Evolutionary conservation across 2,329 filamentous ascomycete genomes (phyloP), one percentile per base, ranked within the genome.

Genomic region (Aspergillus novoparasiticus): DNA sequence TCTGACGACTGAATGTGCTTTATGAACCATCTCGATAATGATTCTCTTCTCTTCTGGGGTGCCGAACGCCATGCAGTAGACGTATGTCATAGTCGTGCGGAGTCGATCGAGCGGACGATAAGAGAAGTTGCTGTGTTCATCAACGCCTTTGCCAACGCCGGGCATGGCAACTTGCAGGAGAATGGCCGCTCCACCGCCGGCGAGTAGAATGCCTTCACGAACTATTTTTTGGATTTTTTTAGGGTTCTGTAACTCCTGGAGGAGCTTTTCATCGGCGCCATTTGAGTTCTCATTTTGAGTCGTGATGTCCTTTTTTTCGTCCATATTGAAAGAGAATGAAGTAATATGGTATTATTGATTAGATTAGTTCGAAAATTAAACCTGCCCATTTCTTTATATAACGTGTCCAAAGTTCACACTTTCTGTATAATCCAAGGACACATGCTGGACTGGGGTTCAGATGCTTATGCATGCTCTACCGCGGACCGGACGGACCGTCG

Each of bases 91-190:
- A 2, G 58, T 64, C 46, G 46, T 54, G 10, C 58, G 26, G 6
- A 46, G 45, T 10, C 58, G 62, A 41, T 57, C 54, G 16, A 64
- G 50, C 9, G 48, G 59, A 28, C 59, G 46, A 4, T 30, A 34
- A 9, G 62, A 55, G 14, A 64, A 64, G 43, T 57, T 30, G 48
- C 58, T 61, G 28, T 64, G 62, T 54, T 61, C 46, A 48, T 53
- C 43, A 19, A 64, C 62, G 36, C 54, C 62, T 23, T 39, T 55
- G 54, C 39, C 62, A 32, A 64, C 55, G 4, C 59, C 53, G 6
- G 62, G 58, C 46, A 58, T 55, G n/a, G 62, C 62, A 23, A 64
- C 54, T 26, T 64, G 58, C 2, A 64, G 62, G 5, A 64, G 62
- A 21, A 64, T n/a, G 4, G 58, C 55, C 39, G 54, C 54, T 30